These are phyloP conservation scores for Eimeria acervulina DNA, from an alignment of 169 alveolate species.

Conservation along the genomic window DNA sequence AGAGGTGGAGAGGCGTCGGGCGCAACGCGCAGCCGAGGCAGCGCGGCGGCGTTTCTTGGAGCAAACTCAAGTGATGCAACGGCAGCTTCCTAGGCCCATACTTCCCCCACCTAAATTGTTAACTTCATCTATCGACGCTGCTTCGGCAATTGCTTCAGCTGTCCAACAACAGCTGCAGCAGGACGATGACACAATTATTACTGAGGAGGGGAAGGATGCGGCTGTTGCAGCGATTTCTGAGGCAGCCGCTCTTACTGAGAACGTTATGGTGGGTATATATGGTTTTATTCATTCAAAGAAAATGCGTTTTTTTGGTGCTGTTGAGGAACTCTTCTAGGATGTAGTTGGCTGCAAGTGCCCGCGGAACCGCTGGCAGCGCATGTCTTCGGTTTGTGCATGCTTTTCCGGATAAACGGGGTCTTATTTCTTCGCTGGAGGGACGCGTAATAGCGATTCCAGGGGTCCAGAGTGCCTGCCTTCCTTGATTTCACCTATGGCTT, in stretches of 20 bases:
- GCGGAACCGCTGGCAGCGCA: no score
- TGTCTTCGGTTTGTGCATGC: no score
- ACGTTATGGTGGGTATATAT: constrained; percentile 40
- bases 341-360: no score
- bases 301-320: no score
- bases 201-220: constrained; percentile 64
- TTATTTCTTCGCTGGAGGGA: not conserved
- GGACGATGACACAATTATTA: constrained; percentile 42
- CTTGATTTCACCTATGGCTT: not conserved
- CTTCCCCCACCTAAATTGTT: constrained; percentile 61
- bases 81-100: constrained; percentile 70
- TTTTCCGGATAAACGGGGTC: not conserved
- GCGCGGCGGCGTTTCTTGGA: constrained; percentile 65
- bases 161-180: constrained; percentile 75
- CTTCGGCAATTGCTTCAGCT: constrained; percentile 61
- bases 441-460: not conserved
- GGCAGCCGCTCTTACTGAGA: constrained; percentile 61
- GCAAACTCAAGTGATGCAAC: constrained; percentile 75
- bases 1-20: constrained; percentile 75
- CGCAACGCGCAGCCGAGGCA: constrained; percentile 71
- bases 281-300: not conserved
- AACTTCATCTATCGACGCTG: constrained; percentile 41
- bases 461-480: not conserved
- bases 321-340: not conserved
- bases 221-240: constrained; percentile 70